Evolutionary conservation across 352 stramenopile genomes (phyloP), one percentile per base, ranked within the genome.

Genomic region (Pythium periplocum): DNA sequence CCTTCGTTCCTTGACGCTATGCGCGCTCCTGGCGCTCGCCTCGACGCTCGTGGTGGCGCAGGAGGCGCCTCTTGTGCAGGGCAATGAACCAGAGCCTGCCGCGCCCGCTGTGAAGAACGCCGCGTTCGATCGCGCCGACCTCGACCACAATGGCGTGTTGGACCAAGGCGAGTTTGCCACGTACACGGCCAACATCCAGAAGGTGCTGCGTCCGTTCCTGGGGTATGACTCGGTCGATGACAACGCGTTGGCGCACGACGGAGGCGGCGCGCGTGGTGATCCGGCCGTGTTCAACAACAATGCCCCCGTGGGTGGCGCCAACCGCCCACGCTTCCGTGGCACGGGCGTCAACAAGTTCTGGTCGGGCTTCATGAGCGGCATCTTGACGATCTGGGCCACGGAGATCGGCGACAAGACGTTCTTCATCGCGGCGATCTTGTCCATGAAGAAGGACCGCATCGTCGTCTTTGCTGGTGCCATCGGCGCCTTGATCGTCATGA

Each of bases 371-470:
- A 59, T 89, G 52, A 94, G 76, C 62, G 80, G 83, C 59, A 90
- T 98, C 61, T 73, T 96, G 52, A 93, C 98, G 48, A 98, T 99
- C 53, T 98, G 98, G 79, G 87, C 98, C 26, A 98, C 95, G 51
- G 96, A 99, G 70, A 98, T 99, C 61, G 97, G 97, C 48, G 97
- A 99, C 82, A 99, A 99, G 65, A 99, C 97, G n/a, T 99, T 99
- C 64, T 99, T 99, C 71, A 98, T 99, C 59, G 96, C 95, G 1
- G 96, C 90, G 41, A 96, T 99, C 62, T 62, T 99, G 48, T 97
- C 96, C 32, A 97, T 97, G 74, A 98, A 98, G 69, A 89, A 96
- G 48, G 95, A 96, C 55, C 80, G 88, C 45, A 74, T 98, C 26
- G 87, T 99, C 44, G 96, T 97, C 11, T 99, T 98, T 56, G 78